phyloP scores from a whole-genome alignment of 345 rosid genomes.

The Moricandia arvensis region DNA sequence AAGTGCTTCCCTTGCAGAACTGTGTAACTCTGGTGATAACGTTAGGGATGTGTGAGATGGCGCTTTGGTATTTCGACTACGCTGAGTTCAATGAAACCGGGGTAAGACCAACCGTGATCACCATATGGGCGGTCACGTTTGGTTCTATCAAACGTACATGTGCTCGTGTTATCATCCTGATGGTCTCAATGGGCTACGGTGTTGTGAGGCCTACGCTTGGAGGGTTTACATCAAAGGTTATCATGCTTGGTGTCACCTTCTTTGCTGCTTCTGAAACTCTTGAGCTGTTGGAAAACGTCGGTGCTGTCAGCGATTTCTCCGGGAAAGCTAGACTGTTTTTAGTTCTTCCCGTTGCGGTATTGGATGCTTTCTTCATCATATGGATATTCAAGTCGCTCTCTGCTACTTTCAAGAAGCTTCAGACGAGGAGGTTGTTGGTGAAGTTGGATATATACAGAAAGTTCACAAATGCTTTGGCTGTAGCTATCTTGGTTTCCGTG shows the following conservation, averaged over 20 bases:
- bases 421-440: constrained; percentile 79
- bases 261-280: constrained; percentile 89
- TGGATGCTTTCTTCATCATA: constrained; percentile 93
- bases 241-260: constrained; percentile 86
- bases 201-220: constrained; percentile 97
- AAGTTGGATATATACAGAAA: constrained; percentile 89
- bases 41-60: constrained; percentile 92
- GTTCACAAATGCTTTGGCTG: constrained; percentile 95
- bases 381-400: constrained; percentile 97
- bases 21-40: constrained; percentile 86
- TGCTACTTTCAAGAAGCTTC: constrained; percentile 85
- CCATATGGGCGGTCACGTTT: constrained; percentile 89
- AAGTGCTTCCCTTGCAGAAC: constrained; percentile 84
- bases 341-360: constrained; percentile 76
- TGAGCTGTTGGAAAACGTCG: constrained; percentile 86
- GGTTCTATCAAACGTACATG: constrained; percentile 73
- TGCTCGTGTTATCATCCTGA: constrained; percentile 75
- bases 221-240: constrained; percentile 83
- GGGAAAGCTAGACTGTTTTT: constrained; percentile 86
- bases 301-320: constrained; percentile 85
- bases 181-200: constrained; percentile 96
- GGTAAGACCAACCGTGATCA: constrained; percentile 78
- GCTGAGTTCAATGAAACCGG: constrained; percentile 89
- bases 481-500: constrained; percentile 82
- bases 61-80: constrained; percentile 94